A percentile compares a stretch with the other conserved stretches of the same genome.
Evolutionary conservation across 1,139 yeast species (phyloP).

Genomic region (Spencermartinsiella ligniputridi): DNA sequence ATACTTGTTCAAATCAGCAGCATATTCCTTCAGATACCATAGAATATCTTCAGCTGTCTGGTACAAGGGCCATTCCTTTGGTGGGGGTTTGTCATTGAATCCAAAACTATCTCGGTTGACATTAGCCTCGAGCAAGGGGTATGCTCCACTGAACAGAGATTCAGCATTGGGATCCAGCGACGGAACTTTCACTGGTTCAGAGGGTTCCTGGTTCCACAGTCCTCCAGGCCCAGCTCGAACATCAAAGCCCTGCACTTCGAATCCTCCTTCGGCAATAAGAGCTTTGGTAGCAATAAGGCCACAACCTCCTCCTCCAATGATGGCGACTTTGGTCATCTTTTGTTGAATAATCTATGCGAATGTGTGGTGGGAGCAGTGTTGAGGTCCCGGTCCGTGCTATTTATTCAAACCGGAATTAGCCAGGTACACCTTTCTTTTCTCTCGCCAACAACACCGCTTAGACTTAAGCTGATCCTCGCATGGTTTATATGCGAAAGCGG

Average conservation of each 20-base stretch:
- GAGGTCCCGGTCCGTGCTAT: too few species aligned
- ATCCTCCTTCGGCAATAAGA: slow-evolving; percentile 42
- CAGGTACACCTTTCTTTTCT: too few species aligned
- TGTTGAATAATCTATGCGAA: background rate
- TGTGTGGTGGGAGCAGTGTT: too few species aligned
- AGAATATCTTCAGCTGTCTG: slow-evolving; percentile 48
- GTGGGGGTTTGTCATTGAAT: slow-evolving; percentile 42
- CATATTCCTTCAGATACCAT: slow-evolving; percentile 44
- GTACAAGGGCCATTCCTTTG: slow-evolving; percentile 42
- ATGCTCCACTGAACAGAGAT: slow-evolving; percentile 39
- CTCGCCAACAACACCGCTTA: background rate
- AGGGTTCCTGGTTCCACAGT: slow-evolving; percentile 36
- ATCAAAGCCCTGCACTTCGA: slow-evolving; percentile 49
- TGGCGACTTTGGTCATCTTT: slow-evolving; percentile 17
- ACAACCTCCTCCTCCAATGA: slow-evolving; percentile 64
- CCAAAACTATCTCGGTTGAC: slow-evolving; percentile 58
- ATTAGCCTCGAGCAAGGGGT: slow-evolving; percentile 55
- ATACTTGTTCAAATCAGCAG: slow-evolving; percentile 36
- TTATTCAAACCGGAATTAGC: too few species aligned
- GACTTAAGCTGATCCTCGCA: too few species aligned
- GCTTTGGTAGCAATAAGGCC: slow-evolving; percentile 59
- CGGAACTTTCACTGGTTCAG: slow-evolving; percentile 16
- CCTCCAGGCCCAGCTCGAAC: slow-evolving; percentile 49
- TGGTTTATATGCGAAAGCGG: too few species aligned
- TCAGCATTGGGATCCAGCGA: slow-evolving; percentile 20